Conservation (phyloP, 768 basidiomycete genomes). For the Rubroboletus pulcherrimus region DNA sequence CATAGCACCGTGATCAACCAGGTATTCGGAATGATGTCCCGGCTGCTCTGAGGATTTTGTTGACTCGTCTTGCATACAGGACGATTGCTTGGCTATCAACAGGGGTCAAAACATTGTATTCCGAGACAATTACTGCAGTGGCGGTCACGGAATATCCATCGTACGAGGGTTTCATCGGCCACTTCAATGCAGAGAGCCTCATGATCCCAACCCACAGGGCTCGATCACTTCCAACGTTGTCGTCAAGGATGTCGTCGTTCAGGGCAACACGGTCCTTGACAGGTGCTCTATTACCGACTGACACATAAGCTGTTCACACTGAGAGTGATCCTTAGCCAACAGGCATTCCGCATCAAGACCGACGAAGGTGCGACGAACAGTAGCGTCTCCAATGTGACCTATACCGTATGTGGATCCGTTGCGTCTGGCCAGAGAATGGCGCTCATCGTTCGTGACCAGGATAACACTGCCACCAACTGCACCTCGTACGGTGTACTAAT, state of each 20-base stretch:
- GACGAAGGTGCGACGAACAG: slow-evolving; percentile 41
- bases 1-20: slow-evolving; percentile 20
- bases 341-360: slow-evolving; percentile 60
- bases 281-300: background rate
- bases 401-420: slow-evolving; percentile 32
- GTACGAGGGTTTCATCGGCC: slow-evolving; percentile 6
- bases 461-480: slow-evolving; percentile 50
- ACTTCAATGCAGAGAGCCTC: background rate
- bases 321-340: slow-evolving; percentile 34
- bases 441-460: slow-evolving; percentile 23
- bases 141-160: slow-evolving; percentile 65
- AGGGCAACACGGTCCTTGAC: slow-evolving; percentile 49
- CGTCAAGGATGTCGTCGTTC: slow-evolving; percentile 49
- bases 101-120: slow-evolving; percentile 43
- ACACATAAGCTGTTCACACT: background rate
- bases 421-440: background rate
- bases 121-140: slow-evolving; percentile 50
- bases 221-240: slow-evolving; percentile 46
- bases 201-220: slow-evolving; percentile 34
- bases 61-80: slow-evolving; percentile 26
- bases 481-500: slow-evolving; percentile 54
- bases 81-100: slow-evolving; percentile 60
- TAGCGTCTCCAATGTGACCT: slow-evolving; percentile 48
- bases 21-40: background rate
- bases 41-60: background rate